phyloP scores from a whole-genome alignment of 2,329 filamentous ascomycete genomes.

The Microcyclospora pomicola region DNA sequence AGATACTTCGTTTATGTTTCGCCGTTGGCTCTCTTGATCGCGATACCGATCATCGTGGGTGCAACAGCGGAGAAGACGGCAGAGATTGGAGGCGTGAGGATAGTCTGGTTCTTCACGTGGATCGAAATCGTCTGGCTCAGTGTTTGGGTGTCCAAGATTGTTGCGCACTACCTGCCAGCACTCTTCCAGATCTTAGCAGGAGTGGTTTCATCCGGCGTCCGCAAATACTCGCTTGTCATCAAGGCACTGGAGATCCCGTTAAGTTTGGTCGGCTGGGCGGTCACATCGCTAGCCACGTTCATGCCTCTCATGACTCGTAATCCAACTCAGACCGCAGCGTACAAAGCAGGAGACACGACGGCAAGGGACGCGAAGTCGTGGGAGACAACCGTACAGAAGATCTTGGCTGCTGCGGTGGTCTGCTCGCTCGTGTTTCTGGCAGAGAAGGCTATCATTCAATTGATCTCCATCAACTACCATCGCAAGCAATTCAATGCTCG shows the following conservation, averaged over 20 bases:
- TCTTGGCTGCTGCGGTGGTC: slow-evolving; percentile 54
- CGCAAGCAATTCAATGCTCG: slow-evolving; percentile 66
- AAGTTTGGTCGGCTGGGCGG: slow-evolving; percentile 46
- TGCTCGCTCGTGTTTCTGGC: slow-evolving; percentile 56
- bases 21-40: slow-evolving; percentile 43
- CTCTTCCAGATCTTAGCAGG: slow-evolving; percentile 49
- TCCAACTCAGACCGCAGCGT: slow-evolving; percentile 15
- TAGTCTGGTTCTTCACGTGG: slow-evolving; percentile 52
- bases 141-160: slow-evolving; percentile 48
- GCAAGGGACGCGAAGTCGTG: slow-evolving; percentile 24
- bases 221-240: slow-evolving; percentile 49
- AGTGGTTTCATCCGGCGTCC: slow-evolving; percentile 49
- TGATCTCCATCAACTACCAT: slow-evolving; percentile 76
- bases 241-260: slow-evolving; percentile 46
- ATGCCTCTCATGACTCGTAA: slow-evolving; percentile 33
- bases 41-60: slow-evolving; percentile 50
- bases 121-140: slow-evolving; percentile 48
- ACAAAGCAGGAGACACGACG: slow-evolving; percentile 1
- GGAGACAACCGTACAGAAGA: slow-evolving; percentile 44
- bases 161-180: slow-evolving; percentile 44
- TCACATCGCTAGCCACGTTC: slow-evolving; percentile 47
- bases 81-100: slow-evolving; percentile 40
- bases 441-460: slow-evolving; percentile 68
- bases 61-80: slow-evolving; percentile 25
- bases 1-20: slow-evolving; percentile 50